Evolutionary conservation across 306 rosid species (phyloP).

Genomic region (Heteromeles arbutifolia): DNA sequence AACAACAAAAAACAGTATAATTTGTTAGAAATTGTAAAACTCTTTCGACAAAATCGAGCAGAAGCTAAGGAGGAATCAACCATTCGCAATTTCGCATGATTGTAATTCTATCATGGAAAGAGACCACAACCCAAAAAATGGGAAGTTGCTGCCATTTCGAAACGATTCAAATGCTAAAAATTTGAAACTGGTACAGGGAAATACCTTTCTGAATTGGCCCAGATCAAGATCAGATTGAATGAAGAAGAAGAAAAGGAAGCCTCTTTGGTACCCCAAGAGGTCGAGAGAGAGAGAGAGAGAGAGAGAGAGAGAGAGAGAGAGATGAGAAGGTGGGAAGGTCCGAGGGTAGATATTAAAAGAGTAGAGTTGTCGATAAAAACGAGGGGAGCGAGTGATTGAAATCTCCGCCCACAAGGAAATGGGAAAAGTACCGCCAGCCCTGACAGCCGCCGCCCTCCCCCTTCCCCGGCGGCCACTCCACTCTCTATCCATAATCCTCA

Average conservation of each 20-base stretch:
- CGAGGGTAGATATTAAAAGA: not conserved
- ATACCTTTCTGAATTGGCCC: not conserved
- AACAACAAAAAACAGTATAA: not conserved
- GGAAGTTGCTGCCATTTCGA: not conserved
- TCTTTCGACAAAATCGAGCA: not conserved
- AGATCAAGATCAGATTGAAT: not conserved
- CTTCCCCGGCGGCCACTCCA: not conserved
- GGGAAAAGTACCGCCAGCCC: not conserved
- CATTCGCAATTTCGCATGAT: not conserved
- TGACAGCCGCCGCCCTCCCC: not conserved
- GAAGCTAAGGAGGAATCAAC: not conserved
- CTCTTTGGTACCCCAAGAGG: not conserved
- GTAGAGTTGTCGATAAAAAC: slow-evolving; percentile 35
- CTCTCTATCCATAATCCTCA: not conserved
- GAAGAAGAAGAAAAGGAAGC: not conserved
- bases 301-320: not conserved
- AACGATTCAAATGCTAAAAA: not conserved
- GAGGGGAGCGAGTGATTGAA: slow-evolving; percentile 27
- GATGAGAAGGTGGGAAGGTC: not conserved
- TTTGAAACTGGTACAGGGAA: not conserved
- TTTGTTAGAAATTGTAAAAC: not conserved
- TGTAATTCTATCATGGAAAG: not conserved
- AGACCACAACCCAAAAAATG: not conserved
- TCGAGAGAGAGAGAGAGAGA: not conserved
- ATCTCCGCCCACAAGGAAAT: slow-evolving; percentile 35